Conservation (phyloP, 306 rosid genomes). For the Phaseolus lunatus region DNA sequence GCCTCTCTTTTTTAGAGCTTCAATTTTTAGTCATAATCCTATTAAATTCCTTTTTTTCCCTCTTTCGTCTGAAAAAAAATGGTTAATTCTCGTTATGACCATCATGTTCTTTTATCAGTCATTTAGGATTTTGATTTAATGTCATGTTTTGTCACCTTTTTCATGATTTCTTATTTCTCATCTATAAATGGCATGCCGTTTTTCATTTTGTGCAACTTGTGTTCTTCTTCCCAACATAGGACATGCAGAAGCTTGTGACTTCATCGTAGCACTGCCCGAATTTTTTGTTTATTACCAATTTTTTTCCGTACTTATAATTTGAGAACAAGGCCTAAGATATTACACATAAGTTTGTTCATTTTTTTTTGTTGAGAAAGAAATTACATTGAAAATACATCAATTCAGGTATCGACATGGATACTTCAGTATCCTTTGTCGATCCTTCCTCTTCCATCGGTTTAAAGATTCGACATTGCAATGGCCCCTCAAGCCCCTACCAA, state of each 20-base stretch:
- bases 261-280: background rate
- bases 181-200: background rate
- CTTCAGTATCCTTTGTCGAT: too few relatives aligned
- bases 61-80: background rate
- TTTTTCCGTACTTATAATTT: too few relatives aligned
- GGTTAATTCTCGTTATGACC: background rate
- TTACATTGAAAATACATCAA: too few relatives aligned
- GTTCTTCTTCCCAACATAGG: background rate
- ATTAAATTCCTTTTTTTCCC: background rate
- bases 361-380: too few relatives aligned
- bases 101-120: background rate
- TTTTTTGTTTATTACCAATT: too few relatives aligned
- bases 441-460: too few relatives aligned
- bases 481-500: too few relatives aligned
- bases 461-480: too few relatives aligned
- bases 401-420: too few relatives aligned
- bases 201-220: background rate
- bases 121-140: background rate
- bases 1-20: background rate
- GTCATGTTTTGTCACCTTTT: background rate
- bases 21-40: too few relatives aligned
- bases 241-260: background rate
- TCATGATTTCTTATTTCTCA: background rate
- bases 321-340: too few relatives aligned
- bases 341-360: too few relatives aligned